These are phyloP conservation scores for Talaromyces wortmannii DNA, from an alignment of 495 filamentous ascomycete species.

Conservation along the genomic window DNA sequence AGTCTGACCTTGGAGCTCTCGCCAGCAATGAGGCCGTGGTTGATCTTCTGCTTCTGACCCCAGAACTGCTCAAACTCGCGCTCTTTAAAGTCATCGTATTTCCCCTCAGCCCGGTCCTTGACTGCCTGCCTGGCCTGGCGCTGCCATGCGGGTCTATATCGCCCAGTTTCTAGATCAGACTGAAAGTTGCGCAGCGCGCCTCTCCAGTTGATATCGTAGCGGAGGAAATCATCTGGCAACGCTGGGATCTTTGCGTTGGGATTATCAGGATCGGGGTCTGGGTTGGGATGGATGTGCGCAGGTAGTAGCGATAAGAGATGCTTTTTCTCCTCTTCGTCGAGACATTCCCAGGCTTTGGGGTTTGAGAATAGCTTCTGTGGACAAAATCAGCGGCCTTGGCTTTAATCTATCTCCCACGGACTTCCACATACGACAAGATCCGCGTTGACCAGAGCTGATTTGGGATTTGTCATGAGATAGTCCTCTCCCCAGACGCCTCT, in stretches of 20 bases:
- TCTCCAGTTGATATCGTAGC: slow-evolving; percentile 45
- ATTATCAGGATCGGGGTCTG: slow-evolving; percentile 21
- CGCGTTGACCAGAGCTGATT: slow-evolving; percentile 44
- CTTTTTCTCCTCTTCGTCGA: slow-evolving; percentile 48
- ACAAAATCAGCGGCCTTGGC: slow-evolving; percentile 6
- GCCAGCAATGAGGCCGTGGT: slow-evolving; percentile 29
- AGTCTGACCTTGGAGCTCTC: slow-evolving; percentile 44
- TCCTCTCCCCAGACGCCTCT: slow-evolving; percentile 38
- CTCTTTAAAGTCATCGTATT: slow-evolving; percentile 64
- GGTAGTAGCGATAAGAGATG: slow-evolving; percentile 52
- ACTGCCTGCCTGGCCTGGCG: slow-evolving; percentile 56
- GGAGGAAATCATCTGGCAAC: slow-evolving; percentile 36
- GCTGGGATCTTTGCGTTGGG: slow-evolving; percentile 26
- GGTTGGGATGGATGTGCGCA: slow-evolving; percentile 30
- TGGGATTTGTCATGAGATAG: slow-evolving; percentile 47
- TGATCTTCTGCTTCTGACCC: slow-evolving; percentile 54
- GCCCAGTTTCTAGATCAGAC: slow-evolving; percentile 53
- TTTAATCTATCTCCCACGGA: neutral
- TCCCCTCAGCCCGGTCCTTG: slow-evolving; percentile 53
- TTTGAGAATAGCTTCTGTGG: slow-evolving; percentile 48
- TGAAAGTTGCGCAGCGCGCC: slow-evolving; percentile 46
- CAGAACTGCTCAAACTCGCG: slow-evolving; percentile 62
- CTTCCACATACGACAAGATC: slow-evolving; percentile 48
- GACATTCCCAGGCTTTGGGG: slow-evolving; percentile 50
- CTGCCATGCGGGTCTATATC: slow-evolving; percentile 61